Base-by-base conservation (phyloP, 1,139 yeast genomes). In the Sugiyamaella sp. region DNA sequence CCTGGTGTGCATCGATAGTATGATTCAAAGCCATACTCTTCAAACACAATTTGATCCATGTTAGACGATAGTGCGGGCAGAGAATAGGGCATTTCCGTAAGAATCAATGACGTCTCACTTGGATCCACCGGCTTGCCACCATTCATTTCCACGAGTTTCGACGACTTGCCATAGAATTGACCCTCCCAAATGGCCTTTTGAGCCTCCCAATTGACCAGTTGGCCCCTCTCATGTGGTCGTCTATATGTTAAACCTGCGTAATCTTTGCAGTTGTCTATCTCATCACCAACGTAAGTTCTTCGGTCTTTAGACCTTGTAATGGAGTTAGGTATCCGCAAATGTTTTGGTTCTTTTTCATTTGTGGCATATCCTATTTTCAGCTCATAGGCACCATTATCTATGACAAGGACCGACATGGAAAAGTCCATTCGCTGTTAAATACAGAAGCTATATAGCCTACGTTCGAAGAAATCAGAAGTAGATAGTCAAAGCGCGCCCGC, bases 181-280 rank as follows among this genome's bases (percentile, higher is more conserved):
- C 85, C 81, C 68, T 95, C 98, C 99, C 99, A 95, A 2, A 95
- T 80, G n/a, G 87, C 86, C 66, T 86, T 87, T 67, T 95, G 91
- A 1, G 89, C 74, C 60, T 89, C 96, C 99, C 99, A 95, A 38
- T 95, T 89, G 0, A 86, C 83, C 52, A 95, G 72, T 65, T 91
- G 95, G 14, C 98, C 78, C 62, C 85, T 84, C 59, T 90, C 97
- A 59, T 82, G 83, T 0, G 99, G 97, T 52, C 99, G 74, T 57
- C 86, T 81, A 69, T 86, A 81, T 32, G 79, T 78, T 14, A 91
- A 77, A 0, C 95, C 90, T 1, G 95, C 84, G 51, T 83, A 85
- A 64, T 90, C 93, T 57, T 80, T 81, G 45, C 91, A 81, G 27
- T 78, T 76, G 20, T 78, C 69, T 32, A 86, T 66, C 59, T 85